A percentile compares a stretch with the other conserved stretches of the same genome.
phyloP scores from a whole-genome alignment of 2,329 filamentous ascomycete species.

The Microsporum audouinii region DNA sequence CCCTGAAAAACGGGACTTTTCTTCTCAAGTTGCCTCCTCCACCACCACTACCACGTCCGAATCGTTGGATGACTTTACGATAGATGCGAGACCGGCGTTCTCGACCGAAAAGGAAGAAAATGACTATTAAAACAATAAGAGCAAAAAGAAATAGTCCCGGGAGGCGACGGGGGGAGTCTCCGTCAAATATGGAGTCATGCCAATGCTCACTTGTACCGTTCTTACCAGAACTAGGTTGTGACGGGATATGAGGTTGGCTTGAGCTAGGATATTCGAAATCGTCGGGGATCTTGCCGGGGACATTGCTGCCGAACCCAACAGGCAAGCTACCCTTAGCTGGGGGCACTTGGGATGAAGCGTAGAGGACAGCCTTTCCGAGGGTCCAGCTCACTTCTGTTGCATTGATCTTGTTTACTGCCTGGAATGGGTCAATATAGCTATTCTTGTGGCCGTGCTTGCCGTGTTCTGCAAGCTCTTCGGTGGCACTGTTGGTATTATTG shows the following conservation, averaged over 20 bases:
- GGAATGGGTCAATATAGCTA: conserved; percentile 74
- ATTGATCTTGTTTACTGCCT: conserved; percentile 84
- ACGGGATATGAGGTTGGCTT: conserved; percentile 37
- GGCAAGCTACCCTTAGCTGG: conserved; percentile 53
- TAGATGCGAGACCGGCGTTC: conserved; percentile 57
- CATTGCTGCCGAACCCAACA: conserved; percentile 87
- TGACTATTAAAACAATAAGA: conserved; percentile 55
- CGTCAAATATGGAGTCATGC: conserved; percentile 52
- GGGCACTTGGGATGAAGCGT: conserved; percentile 79
- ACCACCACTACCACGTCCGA: conserved; percentile 31
- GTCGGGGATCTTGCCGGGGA: conserved; percentile 48
- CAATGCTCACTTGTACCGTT: conserved; percentile 40
- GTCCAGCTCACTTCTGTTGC: conserved; percentile 95
- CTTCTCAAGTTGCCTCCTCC: conserved; percentile 16
- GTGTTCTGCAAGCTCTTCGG: conserved; percentile 56
- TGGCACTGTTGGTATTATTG: conserved; percentile 52
- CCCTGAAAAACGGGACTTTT: conserved; percentile 45
- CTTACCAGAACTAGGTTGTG: conserved; percentile 21
- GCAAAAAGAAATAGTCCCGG: conserved; percentile 69
- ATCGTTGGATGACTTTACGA: conserved; percentile 38
- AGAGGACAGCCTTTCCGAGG: conserved; percentile 88
- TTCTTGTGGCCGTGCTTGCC: conserved; percentile 49
- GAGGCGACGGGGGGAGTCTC: conserved; percentile 55
- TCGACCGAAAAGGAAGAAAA: conserved; percentile 66
- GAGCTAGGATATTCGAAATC: conserved; percentile 62